phyloP scores from a whole-genome alignment of 2,329 filamentous ascomycete species.

The Didymosphaeria variabile region DNA sequence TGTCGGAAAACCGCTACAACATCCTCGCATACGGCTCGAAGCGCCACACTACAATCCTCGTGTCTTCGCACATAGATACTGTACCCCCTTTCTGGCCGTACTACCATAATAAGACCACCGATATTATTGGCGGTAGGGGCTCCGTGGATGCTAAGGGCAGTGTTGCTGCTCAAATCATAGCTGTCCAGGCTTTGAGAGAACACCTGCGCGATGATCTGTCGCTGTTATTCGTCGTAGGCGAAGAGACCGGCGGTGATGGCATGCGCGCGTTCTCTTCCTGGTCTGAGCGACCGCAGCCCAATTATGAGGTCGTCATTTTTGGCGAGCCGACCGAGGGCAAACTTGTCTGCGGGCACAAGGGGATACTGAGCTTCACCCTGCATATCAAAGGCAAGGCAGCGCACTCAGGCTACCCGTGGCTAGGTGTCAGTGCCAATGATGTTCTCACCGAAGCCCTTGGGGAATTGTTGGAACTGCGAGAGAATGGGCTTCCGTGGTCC shows the following conservation, averaged over 20 bases:
- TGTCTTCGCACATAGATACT: slow-evolving; percentile 84
- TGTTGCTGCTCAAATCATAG: slow-evolving; percentile 77
- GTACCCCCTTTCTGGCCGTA: slow-evolving; percentile 76
- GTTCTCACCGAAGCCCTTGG: slow-evolving; percentile 78
- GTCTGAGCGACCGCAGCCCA: slow-evolving; percentile 34
- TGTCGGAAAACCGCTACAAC: slow-evolving; percentile 70
- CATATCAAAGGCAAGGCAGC: slow-evolving; percentile 77
- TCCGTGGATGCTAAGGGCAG: slow-evolving; percentile 69
- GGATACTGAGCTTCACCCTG: slow-evolving; percentile 74
- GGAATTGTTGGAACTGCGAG: slow-evolving; percentile 62
- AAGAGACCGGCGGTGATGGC: slow-evolving; percentile 82
- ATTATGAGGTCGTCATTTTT: slow-evolving; percentile 79
- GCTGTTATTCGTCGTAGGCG: slow-evolving; percentile 76
- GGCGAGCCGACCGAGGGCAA: slow-evolving; percentile 92
- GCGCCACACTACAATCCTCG: slow-evolving; percentile 67
- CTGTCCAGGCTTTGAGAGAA: slow-evolving; percentile 64
- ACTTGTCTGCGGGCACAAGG: slow-evolving; percentile 92
- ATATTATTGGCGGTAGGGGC: slow-evolving; percentile 73
- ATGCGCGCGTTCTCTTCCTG: slow-evolving; percentile 67
- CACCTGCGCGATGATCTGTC: slow-evolving; percentile 56
- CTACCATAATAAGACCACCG: slow-evolving; percentile 59
- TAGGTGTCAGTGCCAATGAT: slow-evolving; percentile 86
- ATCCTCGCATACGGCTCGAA: slow-evolving; percentile 71
- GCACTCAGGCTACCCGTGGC: slow-evolving; percentile 91
- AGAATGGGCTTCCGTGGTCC: slow-evolving; percentile 72